These are phyloP conservation scores for Phalaenopsis aphrodite DNA, from an alignment of 106 monocot species.

Conservation along the genomic window DNA sequence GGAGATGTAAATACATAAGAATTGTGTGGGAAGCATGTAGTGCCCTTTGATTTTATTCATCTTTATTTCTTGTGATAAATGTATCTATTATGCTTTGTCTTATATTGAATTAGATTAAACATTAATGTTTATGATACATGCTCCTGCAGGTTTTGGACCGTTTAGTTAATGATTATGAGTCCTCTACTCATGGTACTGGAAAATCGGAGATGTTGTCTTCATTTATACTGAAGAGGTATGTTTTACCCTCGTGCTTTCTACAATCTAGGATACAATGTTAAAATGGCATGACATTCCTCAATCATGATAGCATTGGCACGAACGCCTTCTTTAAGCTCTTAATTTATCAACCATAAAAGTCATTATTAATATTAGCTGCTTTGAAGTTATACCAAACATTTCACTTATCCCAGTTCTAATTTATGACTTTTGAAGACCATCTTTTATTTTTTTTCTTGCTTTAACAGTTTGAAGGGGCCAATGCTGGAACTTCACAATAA, in stretches of 20 bases:
- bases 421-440: background rate
- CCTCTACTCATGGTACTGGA: constrained; percentile 55
- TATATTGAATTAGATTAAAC: too few species aligned
- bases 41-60: too few species aligned
- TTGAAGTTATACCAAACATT: background rate
- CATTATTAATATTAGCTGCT: too few species aligned
- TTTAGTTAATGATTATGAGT: constrained; percentile 52
- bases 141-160: constrained; percentile 49
- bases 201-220: constrained; percentile 70
- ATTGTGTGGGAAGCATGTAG: too few species aligned
- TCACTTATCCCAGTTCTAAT: background rate
- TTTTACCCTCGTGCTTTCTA: background rate
- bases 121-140: background rate
- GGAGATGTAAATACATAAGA: too few species aligned
- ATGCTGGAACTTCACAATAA: constrained; percentile 61
- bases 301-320: too few species aligned
- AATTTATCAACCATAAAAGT: too few species aligned
- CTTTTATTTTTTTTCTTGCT: background rate
- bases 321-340: too few species aligned
- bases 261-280: too few species aligned
- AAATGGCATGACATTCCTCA: too few species aligned
- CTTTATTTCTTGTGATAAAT: too few species aligned
- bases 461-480: constrained; percentile 66
- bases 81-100: too few species aligned
- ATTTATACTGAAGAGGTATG: constrained; percentile 68